Evolutionary conservation across 2,329 filamentous ascomycete genomes (phyloP), one percentile per base, ranked within the genome.

Genomic region (Ophiostoma novo-ulmi): DNA sequence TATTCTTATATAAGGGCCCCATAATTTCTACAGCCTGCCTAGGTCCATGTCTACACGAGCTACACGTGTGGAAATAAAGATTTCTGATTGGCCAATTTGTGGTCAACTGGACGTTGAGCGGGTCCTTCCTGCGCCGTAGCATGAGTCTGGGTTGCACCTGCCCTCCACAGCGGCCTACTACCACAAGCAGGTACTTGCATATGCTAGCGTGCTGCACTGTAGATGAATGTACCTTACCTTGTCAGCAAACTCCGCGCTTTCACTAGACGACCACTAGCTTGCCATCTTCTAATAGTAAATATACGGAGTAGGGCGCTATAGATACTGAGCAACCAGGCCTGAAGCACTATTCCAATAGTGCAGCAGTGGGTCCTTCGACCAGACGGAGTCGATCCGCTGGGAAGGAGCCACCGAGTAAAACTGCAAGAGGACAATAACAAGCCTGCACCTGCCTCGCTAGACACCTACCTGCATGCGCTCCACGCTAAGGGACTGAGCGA

Each of bases 151-250:
- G 11, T 20, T 11, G 17, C 48, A 22, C 52, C n/a, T 58, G 52
- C 52, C 52, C 52, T 70, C 39, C 71, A 72, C 38, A 44, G 68
- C 26, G 22, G 55, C 38, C 10, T 20, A 69, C 7, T 41, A 39
- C 7, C 31, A 39, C 8, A 31, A 44, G 6, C 17, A 48, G 55
- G 38, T 66, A 58, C 69, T 66, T 70, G 69, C n/a, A 6, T 31
- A 8, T 66, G 36, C 41, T 70, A 66, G 39, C n/a, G n/a, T 13
- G 4, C 52, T 31, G n/a, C 14, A 48, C 44, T 20, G 44, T 17
- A 48, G 17, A 48, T 17, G 6, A 17, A 48, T 48, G 44, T 48
- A 48, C 44, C 44, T 14, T 48, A 48, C 17, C 7, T n/a, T 8
- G 44, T 20, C 20, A 48, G 44, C 44, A n/a, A 20, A 20, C n/a